A percentile compares a stretch with the other conserved stretches of the same genome.
Evolutionary conservation across 257 asterid genomes (phyloP).

Genomic region (Solanum phureja): DNA sequence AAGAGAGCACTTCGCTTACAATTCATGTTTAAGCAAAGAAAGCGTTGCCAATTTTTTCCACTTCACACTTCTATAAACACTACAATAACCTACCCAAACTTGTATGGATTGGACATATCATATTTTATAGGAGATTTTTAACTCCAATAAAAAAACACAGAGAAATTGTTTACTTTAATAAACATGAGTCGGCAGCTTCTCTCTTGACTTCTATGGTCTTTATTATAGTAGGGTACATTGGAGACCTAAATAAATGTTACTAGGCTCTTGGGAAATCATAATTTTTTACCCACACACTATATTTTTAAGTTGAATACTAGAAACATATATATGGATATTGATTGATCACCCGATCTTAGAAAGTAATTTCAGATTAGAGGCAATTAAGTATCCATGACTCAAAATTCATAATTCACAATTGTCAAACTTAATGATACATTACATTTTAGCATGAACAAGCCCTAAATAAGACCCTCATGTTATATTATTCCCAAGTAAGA

Average conservation of each 20-base stretch:
- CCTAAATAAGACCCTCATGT: too few species aligned
- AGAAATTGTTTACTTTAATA: too few species aligned
- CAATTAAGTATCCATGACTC: background rate
- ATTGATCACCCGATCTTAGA: background rate
- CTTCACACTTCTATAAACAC: too few species aligned
- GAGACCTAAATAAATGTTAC: background rate
- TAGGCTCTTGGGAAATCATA: background rate
- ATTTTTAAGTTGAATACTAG: background rate
- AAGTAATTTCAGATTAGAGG: background rate
- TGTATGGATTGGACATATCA: too few species aligned
- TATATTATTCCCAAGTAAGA: background rate
- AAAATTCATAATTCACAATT: background rate
- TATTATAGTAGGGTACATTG: background rate
- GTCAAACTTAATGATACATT: background rate
- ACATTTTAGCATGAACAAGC: too few species aligned
- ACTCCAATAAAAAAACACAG: too few species aligned
- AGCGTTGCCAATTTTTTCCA: too few species aligned
- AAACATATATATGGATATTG: background rate
- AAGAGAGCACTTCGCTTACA: background rate
- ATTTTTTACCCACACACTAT: background rate
- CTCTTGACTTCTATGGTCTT: background rate
- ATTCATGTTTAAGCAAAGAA: background rate
- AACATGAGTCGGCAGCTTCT: too few species aligned
- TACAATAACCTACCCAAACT: too few species aligned
- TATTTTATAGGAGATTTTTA: too few species aligned